Base-by-base conservation (phyloP, 176 grass and related monocot species). In the Triticum turgidum region DNA sequence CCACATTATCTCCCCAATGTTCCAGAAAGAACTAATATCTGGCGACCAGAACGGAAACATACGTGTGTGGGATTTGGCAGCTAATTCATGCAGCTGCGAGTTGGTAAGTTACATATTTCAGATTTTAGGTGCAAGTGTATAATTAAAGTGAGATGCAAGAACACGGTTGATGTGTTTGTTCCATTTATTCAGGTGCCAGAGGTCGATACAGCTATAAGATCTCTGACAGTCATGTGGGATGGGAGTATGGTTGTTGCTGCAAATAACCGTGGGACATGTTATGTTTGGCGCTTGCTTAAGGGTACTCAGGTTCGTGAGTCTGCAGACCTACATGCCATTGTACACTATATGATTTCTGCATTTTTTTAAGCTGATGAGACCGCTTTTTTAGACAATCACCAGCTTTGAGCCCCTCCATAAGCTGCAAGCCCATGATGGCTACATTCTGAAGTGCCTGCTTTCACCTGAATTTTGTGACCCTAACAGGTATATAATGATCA, bases 1-100 rank as follows among this genome's bases (percentile, higher is more conserved):
- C 20, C 37, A 81, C 9, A 37, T 21, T 75, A 54, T 49, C 27
- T 75, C 7, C 25, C 27, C 34, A 63, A 52, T 80, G 10, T 88
- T 93, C 71, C 94, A 94, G 97, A 99, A 96, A 78, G 94, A 99
- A 90, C 77, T 99, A 82, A 96, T 99, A 94, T 99, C 92, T 78
- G 97, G 92, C 56, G 97, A 99, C 78, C 97, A 99, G 85, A 99
- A 99, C 78, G 97, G 94, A 85, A 96, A 96, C 84, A 96, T 99
- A 86, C 90, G 97, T 61, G 97, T 96, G 13, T 99, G 97, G 94
- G 97, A 99, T 88, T 92, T 99, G 59, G 90, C 90, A 69, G 97
- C 94, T 65, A 99, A 99, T 76, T 96, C 97, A 61, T 99, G 97
- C 82, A 99, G 92, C 80, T 99, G 94, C 88, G 97, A 98, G 67